These are phyloP conservation scores for Phytophthora kernoviae DNA, from an alignment of 352 stramenopile species.

Conservation along the genomic window DNA sequence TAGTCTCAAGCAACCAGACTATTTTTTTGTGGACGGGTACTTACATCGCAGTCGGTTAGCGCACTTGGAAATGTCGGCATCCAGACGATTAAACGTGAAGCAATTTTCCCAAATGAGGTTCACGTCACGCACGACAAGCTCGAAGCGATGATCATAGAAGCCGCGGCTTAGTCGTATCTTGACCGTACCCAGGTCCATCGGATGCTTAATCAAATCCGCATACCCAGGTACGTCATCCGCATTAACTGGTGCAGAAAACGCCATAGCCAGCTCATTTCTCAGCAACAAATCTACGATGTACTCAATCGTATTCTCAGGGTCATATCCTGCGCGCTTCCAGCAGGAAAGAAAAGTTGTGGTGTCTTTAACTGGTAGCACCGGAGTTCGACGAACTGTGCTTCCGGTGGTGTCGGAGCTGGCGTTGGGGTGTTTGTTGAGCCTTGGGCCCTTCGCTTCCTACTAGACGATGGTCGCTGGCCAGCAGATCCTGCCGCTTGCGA, in stretches of 20 bases:
- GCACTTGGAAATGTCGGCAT: conserved; percentile 81
- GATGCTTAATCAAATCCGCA: conserved; percentile 64
- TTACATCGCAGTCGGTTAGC: conserved; percentile 80
- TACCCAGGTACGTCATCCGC: conserved; percentile 75
- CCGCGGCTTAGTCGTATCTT: conserved; percentile 70
- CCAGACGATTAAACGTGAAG: conserved; percentile 81
- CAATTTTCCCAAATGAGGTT: conserved; percentile 87
- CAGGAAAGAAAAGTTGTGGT: conserved; percentile 29
- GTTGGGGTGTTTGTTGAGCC: conserved; percentile 7
- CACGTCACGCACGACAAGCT: conserved; percentile 66
- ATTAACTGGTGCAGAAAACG: conserved; percentile 77
- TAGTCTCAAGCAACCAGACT: too few relatives aligned
- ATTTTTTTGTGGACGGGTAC: too few relatives aligned
- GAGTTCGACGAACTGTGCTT: conserved; percentile 52
- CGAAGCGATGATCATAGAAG: conserved; percentile 62
- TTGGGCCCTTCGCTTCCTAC: conserved; percentile 51
- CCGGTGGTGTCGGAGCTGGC: conserved; percentile 5
- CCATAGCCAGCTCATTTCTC: conserved; percentile 64
- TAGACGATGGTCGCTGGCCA: conserved; percentile 37
- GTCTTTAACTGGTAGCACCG: conserved; percentile 63
- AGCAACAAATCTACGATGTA: conserved; percentile 66
- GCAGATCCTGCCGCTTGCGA: conserved; percentile 20
- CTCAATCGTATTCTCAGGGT: conserved; percentile 61
- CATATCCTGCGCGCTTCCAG: conserved; percentile 41
- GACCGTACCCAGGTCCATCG: conserved; percentile 94